Conservation (phyloP, 1,139 yeast species). For the Geotrichum aggregatum region DNA sequence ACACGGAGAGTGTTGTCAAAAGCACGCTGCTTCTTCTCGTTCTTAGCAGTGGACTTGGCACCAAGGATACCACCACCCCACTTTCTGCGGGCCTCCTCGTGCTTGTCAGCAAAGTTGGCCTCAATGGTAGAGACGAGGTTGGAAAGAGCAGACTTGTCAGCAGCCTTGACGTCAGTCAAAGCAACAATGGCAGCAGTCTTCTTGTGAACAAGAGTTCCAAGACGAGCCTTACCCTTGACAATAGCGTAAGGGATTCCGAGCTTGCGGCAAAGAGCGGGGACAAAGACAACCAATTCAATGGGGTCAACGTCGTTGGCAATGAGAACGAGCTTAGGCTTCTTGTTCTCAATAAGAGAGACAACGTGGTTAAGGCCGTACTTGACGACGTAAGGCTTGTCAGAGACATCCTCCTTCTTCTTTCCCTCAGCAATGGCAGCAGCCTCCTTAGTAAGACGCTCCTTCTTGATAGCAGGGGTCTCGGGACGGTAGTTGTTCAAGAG, state of each 20-base stretch:
- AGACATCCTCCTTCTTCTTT: constrained; percentile 89
- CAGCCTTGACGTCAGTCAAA: constrained; percentile 86
- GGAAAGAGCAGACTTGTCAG: constrained; percentile 92
- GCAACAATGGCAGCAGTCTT: constrained; percentile 97
- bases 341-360: constrained; percentile 93
- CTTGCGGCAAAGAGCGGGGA: constrained; percentile 98
- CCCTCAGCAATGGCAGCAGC: constrained; percentile 99
- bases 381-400: constrained; percentile 92
- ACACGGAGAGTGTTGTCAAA: constrained; percentile 19
- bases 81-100: constrained; percentile 94
- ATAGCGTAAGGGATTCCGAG: constrained; percentile 99
- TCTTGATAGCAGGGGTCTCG: constrained; percentile 94
- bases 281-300: constrained; percentile 90
- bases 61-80: constrained; percentile 99
- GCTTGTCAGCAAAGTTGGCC: constrained; percentile 86
- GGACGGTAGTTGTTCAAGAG: constrained; percentile 98
- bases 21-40: constrained; percentile 45
- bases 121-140: constrained; percentile 87
- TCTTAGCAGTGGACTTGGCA: constrained; percentile 80
- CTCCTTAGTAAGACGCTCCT: constrained; percentile 97
- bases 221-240: constrained; percentile 98
- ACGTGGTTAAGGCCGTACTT: constrained; percentile 98
- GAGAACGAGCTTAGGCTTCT: constrained; percentile 93
- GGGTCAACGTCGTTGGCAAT: constrained; percentile 99
- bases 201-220: constrained; percentile 94